phyloP scores from a whole-genome alignment of 208 protist genomes.

The Naegleria gruberi region DNA sequence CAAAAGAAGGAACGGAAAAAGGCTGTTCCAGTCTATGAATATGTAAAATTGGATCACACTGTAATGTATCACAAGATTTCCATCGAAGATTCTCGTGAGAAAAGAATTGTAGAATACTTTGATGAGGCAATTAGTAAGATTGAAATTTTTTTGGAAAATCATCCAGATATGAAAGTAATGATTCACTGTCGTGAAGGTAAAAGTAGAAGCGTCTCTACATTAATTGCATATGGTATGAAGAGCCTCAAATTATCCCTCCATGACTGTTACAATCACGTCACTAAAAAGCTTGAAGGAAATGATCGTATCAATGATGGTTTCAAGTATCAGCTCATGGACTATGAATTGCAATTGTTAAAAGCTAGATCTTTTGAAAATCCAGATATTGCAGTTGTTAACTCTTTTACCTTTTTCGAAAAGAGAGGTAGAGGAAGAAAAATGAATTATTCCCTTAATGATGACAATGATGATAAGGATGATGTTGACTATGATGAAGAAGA shows the following conservation, averaged over 20 bases:
- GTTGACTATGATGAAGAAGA: neutral
- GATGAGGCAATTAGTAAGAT: neutral
- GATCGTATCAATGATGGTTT: constrained; percentile 17
- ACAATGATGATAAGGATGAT: neutral
- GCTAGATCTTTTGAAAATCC: neutral
- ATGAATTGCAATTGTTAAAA: neutral
- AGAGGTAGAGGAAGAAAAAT: neutral
- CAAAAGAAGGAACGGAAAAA: neutral
- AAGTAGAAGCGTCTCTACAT: neutral
- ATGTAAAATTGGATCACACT: neutral
- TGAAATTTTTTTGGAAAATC: neutral
- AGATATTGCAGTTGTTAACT: neutral
- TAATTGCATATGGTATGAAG: constrained; percentile 9
- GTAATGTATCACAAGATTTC: neutral
- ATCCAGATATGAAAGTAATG: neutral
- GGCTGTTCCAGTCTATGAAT: neutral
- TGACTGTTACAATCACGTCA: neutral
- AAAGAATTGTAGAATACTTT: neutral
- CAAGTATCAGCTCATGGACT: constrained; percentile 5
- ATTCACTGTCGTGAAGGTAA: constrained; percentile 4
- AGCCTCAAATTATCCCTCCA: neutral
- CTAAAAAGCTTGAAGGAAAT: neutral
- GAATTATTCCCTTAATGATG: neutral
- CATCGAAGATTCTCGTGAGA: constrained; percentile 3
- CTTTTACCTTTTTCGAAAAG: neutral